Evolutionary conservation across 2,329 filamentous ascomycete species (phyloP), one percentile per base, ranked within the genome.

Genomic region (Cryphonectria carpinicola): DNA sequence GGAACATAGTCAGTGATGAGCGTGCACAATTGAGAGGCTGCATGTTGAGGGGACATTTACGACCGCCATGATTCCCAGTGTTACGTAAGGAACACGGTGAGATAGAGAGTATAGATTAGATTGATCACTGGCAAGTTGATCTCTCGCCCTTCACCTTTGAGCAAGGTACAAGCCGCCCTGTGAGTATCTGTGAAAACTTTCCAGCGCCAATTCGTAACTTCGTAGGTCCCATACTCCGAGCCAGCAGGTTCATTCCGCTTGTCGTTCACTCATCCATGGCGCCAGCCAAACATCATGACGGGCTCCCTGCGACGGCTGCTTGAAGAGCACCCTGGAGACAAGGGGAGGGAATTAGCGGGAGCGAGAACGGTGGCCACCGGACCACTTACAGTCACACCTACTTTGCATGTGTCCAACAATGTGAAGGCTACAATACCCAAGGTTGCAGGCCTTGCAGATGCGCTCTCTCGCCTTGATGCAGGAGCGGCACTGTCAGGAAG

Each of bases 361-460:
- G 39, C 49, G 19, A 64, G n/a, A 37, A 60, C n/a, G 43, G 25
- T 1, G 14, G 37, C 25, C 37, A 11, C 2, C n/a, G 25, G 13
- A 3, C 19, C 25, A 39, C 85, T 83, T 77, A 88, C 86, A 75
- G 49, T 72, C 84, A 80, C 49, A 85, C 90, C n/a, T 85, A 81
- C 71, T 66, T 11, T 46, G 28, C 17, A 91, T 93, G 56, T 92
- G 95, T 22, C 93, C 93, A 74, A 94, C 92, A 75, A 97, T 94
- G 78, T 97, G 93, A 69, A 91, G 86, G 72, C 92, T 86, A 79
- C 95, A 98, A 79, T 97, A 97, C 67, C 93, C 92, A 68, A 92
- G 92, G 58, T 87, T 87, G 80, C 95, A 97, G 71, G 86, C 86
- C 72, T 84, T 86, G 79, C 95, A 98, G 46, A 84, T 86, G 62